Percentiles rank a stretch among this genome's conserved stretches.
Evolutionary conservation across 306 rosid species (phyloP).

Genomic region (Lithocarpus polystachyus): DNA sequence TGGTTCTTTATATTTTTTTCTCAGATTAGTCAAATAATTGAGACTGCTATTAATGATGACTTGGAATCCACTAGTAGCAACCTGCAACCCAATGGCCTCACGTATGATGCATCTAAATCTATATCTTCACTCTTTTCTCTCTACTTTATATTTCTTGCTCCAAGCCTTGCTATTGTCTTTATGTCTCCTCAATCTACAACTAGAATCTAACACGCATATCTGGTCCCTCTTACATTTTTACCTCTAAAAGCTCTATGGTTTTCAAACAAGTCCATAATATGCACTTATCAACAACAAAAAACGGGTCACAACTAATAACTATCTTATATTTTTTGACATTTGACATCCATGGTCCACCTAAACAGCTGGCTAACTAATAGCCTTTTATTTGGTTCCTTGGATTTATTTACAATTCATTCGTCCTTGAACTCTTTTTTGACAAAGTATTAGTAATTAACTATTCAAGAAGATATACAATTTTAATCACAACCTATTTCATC

Average conservation of each 20-base stretch:
- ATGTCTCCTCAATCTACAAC: background rate
- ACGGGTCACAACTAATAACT: background rate
- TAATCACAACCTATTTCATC: slow-evolving; percentile 26
- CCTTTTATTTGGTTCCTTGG: slow-evolving; percentile 24
- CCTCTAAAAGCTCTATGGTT: background rate
- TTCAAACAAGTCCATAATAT: background rate
- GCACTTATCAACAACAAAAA: background rate
- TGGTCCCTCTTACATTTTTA: background rate
- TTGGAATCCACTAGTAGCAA: background rate
- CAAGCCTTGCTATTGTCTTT: background rate
- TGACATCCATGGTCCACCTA: slow-evolving; percentile 14
- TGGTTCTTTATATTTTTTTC: slow-evolving; percentile 14
- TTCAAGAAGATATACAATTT: slow-evolving; percentile 15
- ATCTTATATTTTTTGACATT: slow-evolving; percentile 29
- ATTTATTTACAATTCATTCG: background rate
- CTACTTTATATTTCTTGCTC: background rate
- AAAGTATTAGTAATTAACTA: background rate
- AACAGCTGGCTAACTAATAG: slow-evolving; percentile 30
- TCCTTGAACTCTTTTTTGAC: too few relatives aligned
- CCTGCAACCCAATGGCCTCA: background rate
- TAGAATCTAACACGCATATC: background rate
- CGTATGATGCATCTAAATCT: background rate
- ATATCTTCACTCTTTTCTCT: background rate
- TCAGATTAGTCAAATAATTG: slow-evolving; percentile 63
- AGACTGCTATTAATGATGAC: background rate